phyloP scores from a whole-genome alignment of 495 filamentous ascomycete genomes.

The Neurospora terricola region DNA sequence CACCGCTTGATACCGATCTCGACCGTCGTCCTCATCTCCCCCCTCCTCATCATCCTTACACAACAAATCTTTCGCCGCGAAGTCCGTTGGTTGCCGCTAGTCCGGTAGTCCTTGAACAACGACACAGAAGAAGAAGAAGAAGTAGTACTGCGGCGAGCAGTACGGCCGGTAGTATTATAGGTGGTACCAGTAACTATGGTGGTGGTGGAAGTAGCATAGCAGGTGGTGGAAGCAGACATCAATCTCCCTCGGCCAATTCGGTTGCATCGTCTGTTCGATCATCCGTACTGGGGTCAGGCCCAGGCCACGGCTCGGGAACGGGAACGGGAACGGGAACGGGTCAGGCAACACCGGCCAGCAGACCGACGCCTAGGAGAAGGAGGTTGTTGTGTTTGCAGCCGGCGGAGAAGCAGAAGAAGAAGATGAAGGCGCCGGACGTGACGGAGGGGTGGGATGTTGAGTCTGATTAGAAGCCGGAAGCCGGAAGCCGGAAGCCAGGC shows the following conservation, averaged over 20 bases:
- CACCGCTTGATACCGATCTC: neutral
- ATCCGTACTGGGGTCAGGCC: neutral
- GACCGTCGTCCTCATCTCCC: neutral
- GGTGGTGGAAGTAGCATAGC: neutral
- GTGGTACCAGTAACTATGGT: neutral
- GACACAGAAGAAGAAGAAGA: neutral
- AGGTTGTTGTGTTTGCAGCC: neutral
- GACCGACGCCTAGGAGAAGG: neutral
- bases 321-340: neutral
- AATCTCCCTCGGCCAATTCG: neutral
- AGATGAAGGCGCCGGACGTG: neutral
- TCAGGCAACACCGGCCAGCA: neutral
- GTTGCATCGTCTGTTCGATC: neutral
- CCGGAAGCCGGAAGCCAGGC: neutral
- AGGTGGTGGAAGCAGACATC: neutral
- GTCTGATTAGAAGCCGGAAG: neutral
- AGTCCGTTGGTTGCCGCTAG: neutral
- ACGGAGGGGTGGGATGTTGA: neutral
- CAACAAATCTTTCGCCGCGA: neutral
- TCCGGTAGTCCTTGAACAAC: neutral
- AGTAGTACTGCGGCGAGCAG: neutral
- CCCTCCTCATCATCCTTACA: neutral
- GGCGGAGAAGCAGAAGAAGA: neutral
- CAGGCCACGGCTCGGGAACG: neutral
- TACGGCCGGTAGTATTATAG: neutral